Evolutionary conservation across 164 flowering plant genomes (phyloP).

Genomic region (Santalum album): DNA sequence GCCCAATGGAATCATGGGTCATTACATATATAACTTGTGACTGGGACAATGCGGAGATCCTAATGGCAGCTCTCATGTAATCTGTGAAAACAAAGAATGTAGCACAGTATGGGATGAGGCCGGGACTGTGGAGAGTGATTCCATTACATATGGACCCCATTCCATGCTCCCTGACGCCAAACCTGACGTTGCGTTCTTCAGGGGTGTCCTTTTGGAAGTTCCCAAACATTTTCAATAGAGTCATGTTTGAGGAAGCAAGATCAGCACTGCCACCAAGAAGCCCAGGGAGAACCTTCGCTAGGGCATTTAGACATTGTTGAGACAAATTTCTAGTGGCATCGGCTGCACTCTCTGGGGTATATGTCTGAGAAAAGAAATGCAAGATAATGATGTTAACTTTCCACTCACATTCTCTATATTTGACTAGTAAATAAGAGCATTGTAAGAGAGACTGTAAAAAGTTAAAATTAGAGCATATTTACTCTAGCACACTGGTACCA

Average conservation of each 20-base stretch:
- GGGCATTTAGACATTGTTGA: constrained; percentile 74
- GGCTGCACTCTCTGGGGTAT: constrained; percentile 86
- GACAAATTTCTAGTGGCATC: constrained; percentile 95
- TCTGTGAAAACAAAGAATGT: constrained; percentile 98
- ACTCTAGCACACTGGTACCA: no score
- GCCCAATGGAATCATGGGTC: constrained; percentile 98
- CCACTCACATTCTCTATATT: not conserved
- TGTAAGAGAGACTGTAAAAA: no score
- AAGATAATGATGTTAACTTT: not conserved
- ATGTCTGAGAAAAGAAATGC: constrained; percentile 39
- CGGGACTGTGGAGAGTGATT: constrained; percentile 84
- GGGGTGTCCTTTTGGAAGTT: constrained; percentile 94
- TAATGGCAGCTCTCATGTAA: constrained; percentile 95
- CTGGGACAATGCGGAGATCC: constrained; percentile 79
- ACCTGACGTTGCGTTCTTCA: constrained; percentile 78
- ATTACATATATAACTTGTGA: constrained; percentile 90
- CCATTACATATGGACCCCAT: constrained; percentile 99
- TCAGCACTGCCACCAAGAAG: constrained; percentile 98
- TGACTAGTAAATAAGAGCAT: not conserved
- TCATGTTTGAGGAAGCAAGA: constrained; percentile 98
- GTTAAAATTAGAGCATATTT: no score
- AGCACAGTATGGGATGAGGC: constrained; percentile 90
- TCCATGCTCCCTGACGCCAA: constrained; percentile 91
- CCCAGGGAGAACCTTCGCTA: constrained; percentile 80
- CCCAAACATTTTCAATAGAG: constrained; percentile 79